A percentile compares a stretch with the other conserved stretches of the same genome.
Evolutionary conservation across 345 rosid species (phyloP).

Genomic region (Pseudoturritis turrita): DNA sequence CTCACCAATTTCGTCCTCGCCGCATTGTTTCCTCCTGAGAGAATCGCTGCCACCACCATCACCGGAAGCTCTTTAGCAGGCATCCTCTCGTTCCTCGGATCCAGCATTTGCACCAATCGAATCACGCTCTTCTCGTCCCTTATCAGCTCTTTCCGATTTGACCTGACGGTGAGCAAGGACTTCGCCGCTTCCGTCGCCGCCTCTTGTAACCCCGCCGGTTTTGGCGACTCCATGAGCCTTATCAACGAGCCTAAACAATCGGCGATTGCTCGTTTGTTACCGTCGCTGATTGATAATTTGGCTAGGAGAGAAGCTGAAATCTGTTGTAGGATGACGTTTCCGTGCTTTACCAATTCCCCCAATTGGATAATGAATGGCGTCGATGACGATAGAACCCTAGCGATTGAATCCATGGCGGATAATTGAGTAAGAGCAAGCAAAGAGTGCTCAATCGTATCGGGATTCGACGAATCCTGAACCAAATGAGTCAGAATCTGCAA

Average conservation of each 20-base stretch:
- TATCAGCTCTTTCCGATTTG: slow-evolving; percentile 59
- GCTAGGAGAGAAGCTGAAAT: slow-evolving; percentile 49
- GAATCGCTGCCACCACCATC: slow-evolving; percentile 45
- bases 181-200: slow-evolving; percentile 50
- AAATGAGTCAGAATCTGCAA: slow-evolving; percentile 50
- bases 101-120: slow-evolving; percentile 68
- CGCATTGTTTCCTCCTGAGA: slow-evolving; percentile 44
- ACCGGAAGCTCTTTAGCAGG: slow-evolving; percentile 52
- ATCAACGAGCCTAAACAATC: slow-evolving; percentile 56
- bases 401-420: slow-evolving; percentile 27
- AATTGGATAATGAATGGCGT: slow-evolving; percentile 51
- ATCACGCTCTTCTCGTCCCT: slow-evolving; percentile 66
- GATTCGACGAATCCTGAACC: slow-evolving; percentile 39
- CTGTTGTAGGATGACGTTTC: slow-evolving; percentile 47
- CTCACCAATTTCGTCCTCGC: slow-evolving; percentile 50
- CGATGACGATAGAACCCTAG: slow-evolving; percentile 50
- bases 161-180: slow-evolving; percentile 48
- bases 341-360: slow-evolving; percentile 57
- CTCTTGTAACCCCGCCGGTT: slow-evolving; percentile 76
- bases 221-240: slow-evolving; percentile 59
- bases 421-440: slow-evolving; percentile 49
- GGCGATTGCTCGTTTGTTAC: slow-evolving; percentile 64
- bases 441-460: slow-evolving; percentile 46
- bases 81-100: slow-evolving; percentile 52
- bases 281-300: slow-evolving; percentile 51